These are phyloP conservation scores for Neolecta irregularis DNA, from an alignment of 1,139 yeast species.

Conservation along the genomic window DNA sequence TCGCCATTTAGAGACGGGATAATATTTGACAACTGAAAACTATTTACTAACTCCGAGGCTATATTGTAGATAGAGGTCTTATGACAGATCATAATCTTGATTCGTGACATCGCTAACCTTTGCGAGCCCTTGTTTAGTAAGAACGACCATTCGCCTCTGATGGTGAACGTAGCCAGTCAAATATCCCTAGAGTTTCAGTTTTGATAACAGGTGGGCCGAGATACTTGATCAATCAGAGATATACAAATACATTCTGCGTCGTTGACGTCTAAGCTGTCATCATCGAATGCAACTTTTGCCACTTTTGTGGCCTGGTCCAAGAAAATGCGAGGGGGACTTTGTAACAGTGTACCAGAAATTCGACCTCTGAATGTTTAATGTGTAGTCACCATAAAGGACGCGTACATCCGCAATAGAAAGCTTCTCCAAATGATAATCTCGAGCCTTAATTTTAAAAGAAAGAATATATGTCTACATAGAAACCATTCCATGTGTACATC, in stretches of 20 bases:
- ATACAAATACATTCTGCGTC: slow-evolving; percentile 25
- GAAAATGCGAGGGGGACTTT: slow-evolving; percentile 16
- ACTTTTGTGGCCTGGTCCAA: slow-evolving; percentile 17
- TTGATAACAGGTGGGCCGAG: too few species aligned
- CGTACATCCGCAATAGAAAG: slow-evolving; percentile 18
- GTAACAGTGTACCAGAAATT: slow-evolving; percentile 8
- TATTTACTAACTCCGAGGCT: too few species aligned
- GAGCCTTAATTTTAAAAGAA: slow-evolving; percentile 20
- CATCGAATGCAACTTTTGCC: slow-evolving; percentile 12
- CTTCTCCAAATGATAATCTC: slow-evolving; percentile 22
- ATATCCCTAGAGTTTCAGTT: too few species aligned
- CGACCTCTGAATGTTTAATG: slow-evolving; percentile 11
- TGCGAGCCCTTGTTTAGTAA: too few species aligned
- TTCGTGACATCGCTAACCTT: too few species aligned
- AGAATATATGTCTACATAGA: slow-evolving; percentile 19
- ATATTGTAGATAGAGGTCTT: too few species aligned
- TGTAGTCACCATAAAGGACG: not conserved
- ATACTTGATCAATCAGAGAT: slow-evolving; percentile 25
- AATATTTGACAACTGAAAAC: too few species aligned
- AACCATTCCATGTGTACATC: slow-evolving; percentile 19
- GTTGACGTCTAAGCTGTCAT: slow-evolving; percentile 16
- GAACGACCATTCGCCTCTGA: too few species aligned
- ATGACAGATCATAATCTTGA: too few species aligned
- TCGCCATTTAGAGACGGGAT: too few species aligned
- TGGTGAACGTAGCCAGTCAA: too few species aligned